These are phyloP conservation scores for Ophiostoma piceae DNA, from an alignment of 2,329 filamentous ascomycete species.

Conservation along the genomic window DNA sequence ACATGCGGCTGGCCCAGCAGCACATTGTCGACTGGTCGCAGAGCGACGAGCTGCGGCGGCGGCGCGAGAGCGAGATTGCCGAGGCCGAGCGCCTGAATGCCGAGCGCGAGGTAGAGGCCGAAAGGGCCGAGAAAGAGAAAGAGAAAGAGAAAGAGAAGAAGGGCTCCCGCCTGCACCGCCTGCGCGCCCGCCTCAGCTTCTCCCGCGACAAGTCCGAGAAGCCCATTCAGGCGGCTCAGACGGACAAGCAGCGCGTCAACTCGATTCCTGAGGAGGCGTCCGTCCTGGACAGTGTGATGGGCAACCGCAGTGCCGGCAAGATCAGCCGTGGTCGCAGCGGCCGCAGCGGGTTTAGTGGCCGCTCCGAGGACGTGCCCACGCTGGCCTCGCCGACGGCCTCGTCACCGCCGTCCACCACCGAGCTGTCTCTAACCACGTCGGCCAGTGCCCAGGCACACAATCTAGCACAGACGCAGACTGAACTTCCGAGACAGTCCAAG, in stretches of 20 bases:
- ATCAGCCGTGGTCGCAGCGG: not conserved
- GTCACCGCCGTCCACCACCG: constrained; percentile 19
- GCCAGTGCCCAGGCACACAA: not conserved
- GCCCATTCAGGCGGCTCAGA: too few relatives aligned
- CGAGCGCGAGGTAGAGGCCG: constrained; percentile 17
- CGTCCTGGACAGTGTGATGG: not conserved
- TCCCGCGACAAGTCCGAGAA: not conserved
- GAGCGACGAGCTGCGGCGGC: constrained; percentile 42
- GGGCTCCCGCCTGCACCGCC: not conserved
- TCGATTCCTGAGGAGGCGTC: not conserved
- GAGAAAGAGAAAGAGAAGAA: constrained; percentile 23
- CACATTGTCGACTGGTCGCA: constrained; percentile 55
- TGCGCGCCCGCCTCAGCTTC: not conserved
- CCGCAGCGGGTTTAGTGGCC: not conserved
- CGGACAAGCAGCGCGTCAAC: not conserved
- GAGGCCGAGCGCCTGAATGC: not conserved
- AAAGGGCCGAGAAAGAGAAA: constrained; percentile 15
- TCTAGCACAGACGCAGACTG: not conserved
- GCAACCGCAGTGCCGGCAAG: not conserved
- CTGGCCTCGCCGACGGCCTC: not conserved
- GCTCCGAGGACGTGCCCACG: not conserved
- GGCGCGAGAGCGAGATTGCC: not conserved
- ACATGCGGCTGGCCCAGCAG: constrained; percentile 31
- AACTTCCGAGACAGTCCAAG: not conserved
- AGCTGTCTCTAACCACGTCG: constrained; percentile 25